Conservation (phyloP, 2,329 filamentous ascomycete genomes). For the Hypomyces perniciosus region DNA sequence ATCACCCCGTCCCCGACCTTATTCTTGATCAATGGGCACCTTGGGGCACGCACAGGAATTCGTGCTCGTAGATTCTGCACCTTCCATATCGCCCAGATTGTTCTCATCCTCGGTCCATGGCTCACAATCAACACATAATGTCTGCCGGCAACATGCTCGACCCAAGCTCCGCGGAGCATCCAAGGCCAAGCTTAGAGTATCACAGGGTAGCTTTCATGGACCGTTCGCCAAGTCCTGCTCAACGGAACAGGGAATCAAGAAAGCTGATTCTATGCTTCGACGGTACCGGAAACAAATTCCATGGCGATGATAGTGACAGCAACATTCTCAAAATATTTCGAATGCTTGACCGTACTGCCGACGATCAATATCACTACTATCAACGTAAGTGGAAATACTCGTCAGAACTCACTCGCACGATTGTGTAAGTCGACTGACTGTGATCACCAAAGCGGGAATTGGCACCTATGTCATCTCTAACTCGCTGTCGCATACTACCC, state of each 20-base stretch:
- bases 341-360: constrained; percentile 59
- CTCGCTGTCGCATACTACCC: constrained; percentile 52
- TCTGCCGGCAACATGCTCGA: constrained; percentile 11
- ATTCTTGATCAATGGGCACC: no score
- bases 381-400: constrained; percentile 42
- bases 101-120: constrained; percentile 2
- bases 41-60: no score
- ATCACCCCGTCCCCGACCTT: no score
- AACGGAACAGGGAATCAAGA: constrained; percentile 18
- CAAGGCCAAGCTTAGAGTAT: constrained; percentile 8
- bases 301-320: constrained; percentile 56
- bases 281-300: constrained; percentile 59
- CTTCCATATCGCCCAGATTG: constrained; percentile 6
- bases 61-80: background rate
- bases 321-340: constrained; percentile 66
- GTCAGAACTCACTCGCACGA: background rate
- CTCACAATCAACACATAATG: constrained; percentile 7
- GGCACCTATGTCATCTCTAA: constrained; percentile 64
- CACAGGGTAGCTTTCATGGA: constrained; percentile 7
- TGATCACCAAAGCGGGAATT: constrained; percentile 50
- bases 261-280: constrained; percentile 59
- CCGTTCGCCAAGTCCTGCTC: constrained; percentile 10
- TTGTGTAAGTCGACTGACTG: constrained; percentile 32
- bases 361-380: constrained; percentile 59
- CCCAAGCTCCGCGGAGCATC: constrained; percentile 11